Percentiles rank a stretch among this genome's conserved stretches.
These are phyloP conservation scores for Didymella exigua DNA, from an alignment of 2,329 filamentous ascomycete genomes.

Conservation along the genomic window DNA sequence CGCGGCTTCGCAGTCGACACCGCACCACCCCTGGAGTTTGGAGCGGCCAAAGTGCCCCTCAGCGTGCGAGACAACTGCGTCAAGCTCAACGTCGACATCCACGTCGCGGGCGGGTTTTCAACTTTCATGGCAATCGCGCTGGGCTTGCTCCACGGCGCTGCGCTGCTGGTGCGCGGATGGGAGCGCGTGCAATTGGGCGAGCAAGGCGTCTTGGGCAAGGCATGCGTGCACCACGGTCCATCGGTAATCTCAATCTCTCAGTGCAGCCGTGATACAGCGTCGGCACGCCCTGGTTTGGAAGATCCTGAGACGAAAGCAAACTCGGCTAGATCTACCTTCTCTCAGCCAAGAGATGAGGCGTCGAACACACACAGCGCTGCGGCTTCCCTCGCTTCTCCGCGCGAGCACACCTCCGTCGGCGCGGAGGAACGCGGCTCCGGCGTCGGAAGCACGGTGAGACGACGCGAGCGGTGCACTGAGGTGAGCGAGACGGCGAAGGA, in stretches of 20 bases:
- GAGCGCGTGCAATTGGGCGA: neutral
- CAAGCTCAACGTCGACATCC: slow-evolving; percentile 9
- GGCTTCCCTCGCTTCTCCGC: neutral
- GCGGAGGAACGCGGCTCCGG: neutral
- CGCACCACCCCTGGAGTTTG: neutral
- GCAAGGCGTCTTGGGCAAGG: neutral
- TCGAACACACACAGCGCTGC: neutral
- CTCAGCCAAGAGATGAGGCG: neutral
- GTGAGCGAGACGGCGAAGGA: neutral
- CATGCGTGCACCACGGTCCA: too few relatives aligned
- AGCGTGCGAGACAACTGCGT: neutral
- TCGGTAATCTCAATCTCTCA: neutral
- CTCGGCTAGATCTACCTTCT: neutral
- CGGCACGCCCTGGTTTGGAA: neutral
- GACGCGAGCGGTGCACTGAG: neutral
- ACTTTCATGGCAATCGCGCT: slow-evolving; percentile 10
- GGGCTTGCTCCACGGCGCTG: neutral
- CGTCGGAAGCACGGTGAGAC: neutral
- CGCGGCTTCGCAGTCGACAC: neutral
- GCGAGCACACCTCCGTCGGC: neutral
- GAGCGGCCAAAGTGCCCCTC: neutral
- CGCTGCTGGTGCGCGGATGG: neutral
- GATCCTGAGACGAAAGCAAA: neutral
- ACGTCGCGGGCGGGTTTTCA: slow-evolving; percentile 8
- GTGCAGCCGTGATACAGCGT: neutral